Evolutionary conservation across 2,329 filamentous ascomycete species (phyloP).

Genomic region (Fusarium nurragi): DNA sequence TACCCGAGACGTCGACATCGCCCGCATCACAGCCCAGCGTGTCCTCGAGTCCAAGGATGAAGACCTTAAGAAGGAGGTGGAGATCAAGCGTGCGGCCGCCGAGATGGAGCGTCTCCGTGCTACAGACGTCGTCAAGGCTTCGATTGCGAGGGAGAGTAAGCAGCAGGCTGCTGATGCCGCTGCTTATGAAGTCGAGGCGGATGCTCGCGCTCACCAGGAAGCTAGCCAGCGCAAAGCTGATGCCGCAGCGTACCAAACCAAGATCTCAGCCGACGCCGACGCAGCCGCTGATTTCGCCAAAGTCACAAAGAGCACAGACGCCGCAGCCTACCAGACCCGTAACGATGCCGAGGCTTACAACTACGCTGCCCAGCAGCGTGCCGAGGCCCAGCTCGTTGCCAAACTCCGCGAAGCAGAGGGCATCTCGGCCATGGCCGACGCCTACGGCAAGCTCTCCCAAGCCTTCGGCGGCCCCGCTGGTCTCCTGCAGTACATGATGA

Average conservation of each 20-base stretch:
- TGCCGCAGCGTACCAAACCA: slow-evolving; percentile 61
- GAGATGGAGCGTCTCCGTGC: slow-evolving; percentile 84
- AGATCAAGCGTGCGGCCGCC: slow-evolving; percentile 79
- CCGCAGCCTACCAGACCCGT: slow-evolving; percentile 60
- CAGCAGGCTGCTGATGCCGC: slow-evolving; percentile 74
- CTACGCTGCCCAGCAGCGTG: slow-evolving; percentile 57
- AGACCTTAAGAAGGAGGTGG: slow-evolving; percentile 80
- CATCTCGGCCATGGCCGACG: slow-evolving; percentile 78
- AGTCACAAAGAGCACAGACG: slow-evolving; percentile 63
- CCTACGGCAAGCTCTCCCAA: slow-evolving; percentile 75
- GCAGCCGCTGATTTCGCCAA: slow-evolving; percentile 60
- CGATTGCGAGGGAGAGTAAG: slow-evolving; percentile 72
- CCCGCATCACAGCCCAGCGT: slow-evolving; percentile 77
- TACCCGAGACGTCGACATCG: slow-evolving; percentile 77
- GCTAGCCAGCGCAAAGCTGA: slow-evolving; percentile 63
- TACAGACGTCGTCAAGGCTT: slow-evolving; percentile 79
- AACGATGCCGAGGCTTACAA: slow-evolving; percentile 55
- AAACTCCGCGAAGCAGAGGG: slow-evolving; percentile 81
- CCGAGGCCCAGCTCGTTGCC: slow-evolving; percentile 67
- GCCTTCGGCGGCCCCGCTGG: slow-evolving; percentile 82
- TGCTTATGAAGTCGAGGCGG: slow-evolving; percentile 71
- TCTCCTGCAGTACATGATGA: slow-evolving; percentile 86
- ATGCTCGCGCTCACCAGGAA: slow-evolving; percentile 66
- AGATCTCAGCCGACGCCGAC: slow-evolving; percentile 55
- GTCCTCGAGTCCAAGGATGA: slow-evolving; percentile 80